Evolutionary conservation across 2,329 filamentous ascomycete species (phyloP), one percentile per base, ranked within the genome.

Genomic region (Penicillium oxalicum): DNA sequence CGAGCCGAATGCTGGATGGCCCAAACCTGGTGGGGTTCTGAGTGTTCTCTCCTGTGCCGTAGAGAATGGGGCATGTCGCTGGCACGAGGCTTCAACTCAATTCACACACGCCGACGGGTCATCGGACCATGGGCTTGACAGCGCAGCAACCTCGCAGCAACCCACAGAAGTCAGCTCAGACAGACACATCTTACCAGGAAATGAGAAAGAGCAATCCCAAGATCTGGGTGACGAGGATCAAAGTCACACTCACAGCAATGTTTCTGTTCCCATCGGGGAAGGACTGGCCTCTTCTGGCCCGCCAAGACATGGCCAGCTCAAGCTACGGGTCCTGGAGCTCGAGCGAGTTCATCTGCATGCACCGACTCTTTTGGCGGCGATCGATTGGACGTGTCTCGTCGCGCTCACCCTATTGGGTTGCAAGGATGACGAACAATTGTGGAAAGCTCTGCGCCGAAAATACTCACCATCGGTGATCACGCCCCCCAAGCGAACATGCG

Each of bases 281-380:
- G 40, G 44, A 26, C 47, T 40, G 7, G 28, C 25, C 5, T 47
- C 44, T 12, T 48, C 38, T 11, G 45, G 57, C 27, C 54, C 54
- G 28, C 42, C 54, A 35, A 62, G 57, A 40, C 64, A 69, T 54
- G 72, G 73, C 37, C 67, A 72, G 18, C 70, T 93, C 12, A 79
- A 75, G 52, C 70, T 93, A n/a, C 82, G 87, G 50, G 81, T 77
- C 1, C 72, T 93, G 8, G 87, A 90, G 66, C 74, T 93, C 2
- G 87, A 93, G 66, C 80, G 86, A 25, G 79, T 91, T 2, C 78
- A 81, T 0, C 70, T 93, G n/a, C 89, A 84, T 1, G 77, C 88
- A 37, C 75, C 82, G 7, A 81, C 88, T n/a, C 75, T 89, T 47
- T 77, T 82, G 40, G 79, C 80, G 51, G 84, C 81, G 1, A 77